Evolutionary conservation across 768 basidiomycete species (phyloP).

Genomic region (Boletellus emodensis): DNA sequence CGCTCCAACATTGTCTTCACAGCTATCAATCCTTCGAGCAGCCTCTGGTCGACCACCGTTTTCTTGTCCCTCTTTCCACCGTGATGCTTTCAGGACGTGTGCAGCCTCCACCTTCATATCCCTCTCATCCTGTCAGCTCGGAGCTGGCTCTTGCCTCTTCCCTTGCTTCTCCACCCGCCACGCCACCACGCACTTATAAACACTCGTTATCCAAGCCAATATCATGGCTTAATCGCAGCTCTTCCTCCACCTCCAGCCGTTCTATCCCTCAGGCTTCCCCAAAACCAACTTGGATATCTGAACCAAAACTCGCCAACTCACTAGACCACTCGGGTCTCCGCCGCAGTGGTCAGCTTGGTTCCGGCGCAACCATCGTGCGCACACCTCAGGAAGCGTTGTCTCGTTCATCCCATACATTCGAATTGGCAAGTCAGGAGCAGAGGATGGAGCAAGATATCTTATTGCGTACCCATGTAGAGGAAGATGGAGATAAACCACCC

Average conservation of each 20-base stretch:
- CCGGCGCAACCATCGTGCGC: slow-evolving; percentile 70
- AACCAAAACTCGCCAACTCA: slow-evolving; percentile 37
- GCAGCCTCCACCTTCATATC: slow-evolving; percentile 16
- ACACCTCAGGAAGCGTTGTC: slow-evolving; percentile 77
- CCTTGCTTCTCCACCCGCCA: slow-evolving; percentile 28
- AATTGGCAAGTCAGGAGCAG: slow-evolving; percentile 11
- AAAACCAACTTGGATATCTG: slow-evolving; percentile 42
- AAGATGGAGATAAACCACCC: slow-evolving; percentile 23
- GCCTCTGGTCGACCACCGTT: not conserved
- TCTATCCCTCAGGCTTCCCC: slow-evolving; percentile 29
- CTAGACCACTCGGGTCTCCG: slow-evolving; percentile 27
- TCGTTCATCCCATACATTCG: slow-evolving; percentile 18
- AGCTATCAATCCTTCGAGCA: slow-evolving; percentile 6
- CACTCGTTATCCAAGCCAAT: slow-evolving; percentile 40
- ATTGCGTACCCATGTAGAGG: slow-evolving; percentile 10
- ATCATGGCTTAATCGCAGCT: slow-evolving; percentile 40
- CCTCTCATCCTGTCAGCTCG: slow-evolving; percentile 11
- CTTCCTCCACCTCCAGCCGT: slow-evolving; percentile 29
- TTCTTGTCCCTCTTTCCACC: slow-evolving; percentile 6
- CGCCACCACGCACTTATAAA: slow-evolving; percentile 29
- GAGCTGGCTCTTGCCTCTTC: slow-evolving; percentile 28
- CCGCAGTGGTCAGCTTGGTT: slow-evolving; percentile 54
- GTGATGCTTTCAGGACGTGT: slow-evolving; percentile 26
- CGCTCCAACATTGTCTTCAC: slow-evolving; percentile 6
- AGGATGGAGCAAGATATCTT: slow-evolving; percentile 3